Evolutionary conservation across 1,284 basidiomycete species (phyloP), one percentile per base, ranked within the genome.

Genomic region (Vanrija sp.): DNA sequence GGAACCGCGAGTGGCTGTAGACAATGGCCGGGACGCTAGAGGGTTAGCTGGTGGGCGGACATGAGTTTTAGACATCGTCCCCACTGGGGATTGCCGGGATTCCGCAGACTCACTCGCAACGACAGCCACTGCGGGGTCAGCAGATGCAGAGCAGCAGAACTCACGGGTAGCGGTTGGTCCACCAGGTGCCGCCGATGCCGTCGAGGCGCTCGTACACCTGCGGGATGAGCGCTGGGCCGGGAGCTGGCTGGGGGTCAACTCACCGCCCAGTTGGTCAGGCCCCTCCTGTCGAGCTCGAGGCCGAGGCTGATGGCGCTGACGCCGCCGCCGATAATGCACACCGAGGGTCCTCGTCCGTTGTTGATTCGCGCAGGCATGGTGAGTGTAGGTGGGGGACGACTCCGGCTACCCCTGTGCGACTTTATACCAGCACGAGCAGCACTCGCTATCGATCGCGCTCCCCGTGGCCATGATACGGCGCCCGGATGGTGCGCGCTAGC

Each of bases 111-210:
- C 36, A 64, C 66, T 69, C 68, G 63, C 66, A 69, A 37, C 68
- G 66, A 53, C 68, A 69, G 10, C 68, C 68, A 14, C 54, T 57
- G 51, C 22, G 4, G 22, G 45, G 12, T 41, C 39, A 56, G 16
- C 22, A 46, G 4, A 2, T 10, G 41, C 15, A 27, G 10, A 2
- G 2, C 0, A 18, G 14, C 18, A 22, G 15, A 16, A 57, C 58
- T 45, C 25, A 65, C 55, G 62, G 59, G 31, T 62, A 65, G 4
- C 49, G 38, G 47, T 62, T 57, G 10, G 56, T 53, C 48, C 53
- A 61, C 67, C 57, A 67, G 42, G 60, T 66, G 39, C 53, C 65
- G 14, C 65, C 67, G 9, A 69, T 56, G 35, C 54, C 64, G n/a
- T 54, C 50, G 19, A 67, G 64, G 24, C 64, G 52, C 43, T 69